A percentile compares a stretch with the other conserved stretches of the same genome.
Conservation (phyloP, 202 grass and related monocot species). For the Tripidium arundinaceum region DNA sequence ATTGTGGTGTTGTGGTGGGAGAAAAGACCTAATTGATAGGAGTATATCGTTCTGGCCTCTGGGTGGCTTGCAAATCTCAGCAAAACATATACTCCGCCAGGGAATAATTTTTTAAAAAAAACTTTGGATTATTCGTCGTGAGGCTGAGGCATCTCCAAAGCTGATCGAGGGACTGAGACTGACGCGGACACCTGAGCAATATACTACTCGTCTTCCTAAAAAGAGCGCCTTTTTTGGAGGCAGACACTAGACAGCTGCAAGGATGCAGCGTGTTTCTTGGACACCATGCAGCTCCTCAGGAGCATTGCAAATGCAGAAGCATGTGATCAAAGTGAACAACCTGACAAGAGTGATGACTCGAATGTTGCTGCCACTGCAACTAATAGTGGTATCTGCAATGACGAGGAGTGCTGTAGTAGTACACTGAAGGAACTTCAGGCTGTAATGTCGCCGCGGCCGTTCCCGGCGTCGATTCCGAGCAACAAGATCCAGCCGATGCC, state of each 20-base stretch:
- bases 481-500: slow-evolving; percentile 75
- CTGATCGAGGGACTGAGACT: slow-evolving; percentile 1
- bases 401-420: slow-evolving; percentile 7
- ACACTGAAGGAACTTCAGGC: slow-evolving; percentile 26
- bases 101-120: slow-evolving; percentile 7
- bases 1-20: no score
- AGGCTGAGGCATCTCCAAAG: background rate
- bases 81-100: background rate
- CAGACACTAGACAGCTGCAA: slow-evolving; percentile 34
- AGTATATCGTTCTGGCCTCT: background rate
- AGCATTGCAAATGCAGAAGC: slow-evolving; percentile 42
- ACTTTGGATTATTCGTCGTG: slow-evolving; percentile 4
- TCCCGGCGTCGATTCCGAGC: slow-evolving; percentile 34
- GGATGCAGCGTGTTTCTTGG: slow-evolving; percentile 22
- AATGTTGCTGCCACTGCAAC: background rate
- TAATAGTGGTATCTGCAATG: background rate
- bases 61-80: slow-evolving; percentile 15
- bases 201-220: background rate
- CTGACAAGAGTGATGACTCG: background rate
- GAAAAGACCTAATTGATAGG: background rate
- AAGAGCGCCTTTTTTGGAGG: background rate
- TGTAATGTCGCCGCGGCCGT: slow-evolving; percentile 35
- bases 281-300: slow-evolving; percentile 37
- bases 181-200: slow-evolving; percentile 24
- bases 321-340: slow-evolving; percentile 3